A percentile compares a stretch with the other conserved stretches of the same genome.
Evolutionary conservation across 2,329 filamentous ascomycete species (phyloP).

Genomic region (Beauveria bassiana): DNA sequence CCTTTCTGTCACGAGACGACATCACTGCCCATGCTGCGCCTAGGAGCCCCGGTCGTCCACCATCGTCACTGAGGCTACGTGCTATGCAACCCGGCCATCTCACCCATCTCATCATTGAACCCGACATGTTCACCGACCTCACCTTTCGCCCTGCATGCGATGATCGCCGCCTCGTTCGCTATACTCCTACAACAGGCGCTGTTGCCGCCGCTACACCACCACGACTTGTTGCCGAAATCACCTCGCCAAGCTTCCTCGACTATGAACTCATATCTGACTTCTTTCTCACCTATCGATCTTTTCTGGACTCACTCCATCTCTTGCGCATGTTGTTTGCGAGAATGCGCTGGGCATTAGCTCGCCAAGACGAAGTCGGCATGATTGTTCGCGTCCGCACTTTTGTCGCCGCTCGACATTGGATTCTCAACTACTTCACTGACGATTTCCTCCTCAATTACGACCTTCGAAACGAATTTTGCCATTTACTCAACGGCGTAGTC

Average conservation of each 20-base stretch:
- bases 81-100: slow-evolving; percentile 38
- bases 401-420: slow-evolving; percentile 93
- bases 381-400: slow-evolving; percentile 95
- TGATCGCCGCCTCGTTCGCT: slow-evolving; percentile 73
- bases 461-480: slow-evolving; percentile 71
- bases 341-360: slow-evolving; percentile 75
- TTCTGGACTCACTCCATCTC: slow-evolving; percentile 69
- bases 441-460: slow-evolving; percentile 76
- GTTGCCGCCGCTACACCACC: slow-evolving; percentile 87
- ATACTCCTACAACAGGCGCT: slow-evolving; percentile 60
- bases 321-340: slow-evolving; percentile 78
- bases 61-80: slow-evolving; percentile 33
- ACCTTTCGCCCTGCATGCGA: slow-evolving; percentile 74
- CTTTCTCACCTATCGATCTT: slow-evolving; percentile 89
- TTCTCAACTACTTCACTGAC: slow-evolving; percentile 94
- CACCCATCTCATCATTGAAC: slow-evolving; percentile 49
- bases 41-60: slow-evolving; percentile 21
- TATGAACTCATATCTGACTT: slow-evolving; percentile 97
- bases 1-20: slow-evolving; percentile 25
- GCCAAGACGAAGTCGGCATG: slow-evolving; percentile 75
- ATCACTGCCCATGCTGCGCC: slow-evolving; percentile 17
- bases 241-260: slow-evolving; percentile 89
- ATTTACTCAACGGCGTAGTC: slow-evolving; percentile 64
- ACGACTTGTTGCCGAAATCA: slow-evolving; percentile 90
- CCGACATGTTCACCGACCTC: slow-evolving; percentile 74